Evolutionary conservation across 2,329 filamentous ascomycete species (phyloP).

Genomic region (Botryotinia calthae): DNA sequence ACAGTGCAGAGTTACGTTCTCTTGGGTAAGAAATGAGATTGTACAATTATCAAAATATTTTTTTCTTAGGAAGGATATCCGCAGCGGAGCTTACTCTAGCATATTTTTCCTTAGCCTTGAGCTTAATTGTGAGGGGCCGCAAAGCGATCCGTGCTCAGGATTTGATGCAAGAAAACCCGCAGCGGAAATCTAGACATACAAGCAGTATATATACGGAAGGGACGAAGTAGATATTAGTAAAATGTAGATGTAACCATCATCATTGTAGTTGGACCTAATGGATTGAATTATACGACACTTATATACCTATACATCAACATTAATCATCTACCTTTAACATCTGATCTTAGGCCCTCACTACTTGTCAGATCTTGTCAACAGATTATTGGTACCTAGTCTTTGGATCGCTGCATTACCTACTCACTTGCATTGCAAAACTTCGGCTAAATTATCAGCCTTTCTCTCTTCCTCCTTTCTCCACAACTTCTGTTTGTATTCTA

Average conservation of each 20-base stretch:
- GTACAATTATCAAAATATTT: slow-evolving; percentile 12
- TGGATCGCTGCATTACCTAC: neutral
- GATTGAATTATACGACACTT: neutral
- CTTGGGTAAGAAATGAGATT: neutral
- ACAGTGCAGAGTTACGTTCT: neutral
- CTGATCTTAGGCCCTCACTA: neutral
- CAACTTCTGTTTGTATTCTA: slow-evolving; percentile 12
- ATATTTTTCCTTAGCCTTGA: slow-evolving; percentile 19
- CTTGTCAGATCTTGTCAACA: neutral
- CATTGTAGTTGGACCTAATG: neutral
- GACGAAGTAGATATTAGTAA: neutral
- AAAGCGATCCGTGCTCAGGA: neutral
- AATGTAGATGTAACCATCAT: neutral
- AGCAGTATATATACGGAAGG: too few species aligned
- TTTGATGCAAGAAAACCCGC: neutral
- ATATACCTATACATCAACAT: neutral
- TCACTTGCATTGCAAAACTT: slow-evolving; percentile 9
- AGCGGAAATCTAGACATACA: neutral
- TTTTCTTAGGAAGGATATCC: slow-evolving; percentile 12
- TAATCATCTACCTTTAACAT: neutral
- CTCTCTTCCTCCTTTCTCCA: slow-evolving; percentile 21
- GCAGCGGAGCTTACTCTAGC: slow-evolving; percentile 6
- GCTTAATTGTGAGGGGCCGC: neutral
- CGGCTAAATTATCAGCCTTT: slow-evolving; percentile 21
- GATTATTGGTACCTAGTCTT: neutral